These are phyloP conservation scores for Psophocarpus tetragonolobus DNA, from an alignment of 306 rosid genomes.

Conservation along the genomic window DNA sequence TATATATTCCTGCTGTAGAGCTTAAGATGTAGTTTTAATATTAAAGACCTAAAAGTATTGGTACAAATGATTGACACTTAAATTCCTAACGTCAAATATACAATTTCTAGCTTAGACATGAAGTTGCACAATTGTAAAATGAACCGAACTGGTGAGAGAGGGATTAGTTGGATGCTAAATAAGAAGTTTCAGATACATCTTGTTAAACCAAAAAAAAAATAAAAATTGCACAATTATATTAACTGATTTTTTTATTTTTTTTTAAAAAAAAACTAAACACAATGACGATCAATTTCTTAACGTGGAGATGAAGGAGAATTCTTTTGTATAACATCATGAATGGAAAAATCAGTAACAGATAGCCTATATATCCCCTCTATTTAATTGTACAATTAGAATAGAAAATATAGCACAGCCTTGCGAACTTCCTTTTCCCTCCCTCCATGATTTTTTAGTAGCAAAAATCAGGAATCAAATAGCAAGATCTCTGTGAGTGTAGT, in stretches of 20 bases:
- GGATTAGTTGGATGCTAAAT: too few species aligned
- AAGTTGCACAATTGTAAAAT: too few species aligned
- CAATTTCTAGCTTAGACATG: too few species aligned
- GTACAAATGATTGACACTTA: too few species aligned
- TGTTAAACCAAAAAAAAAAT: too few species aligned
- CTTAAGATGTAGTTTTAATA: too few species aligned
- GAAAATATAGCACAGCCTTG: background rate
- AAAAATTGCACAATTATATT: background rate
- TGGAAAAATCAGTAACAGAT: constrained; percentile 1
- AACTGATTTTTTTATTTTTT: background rate
- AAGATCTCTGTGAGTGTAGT: constrained; percentile 75
- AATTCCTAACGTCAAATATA: too few species aligned
- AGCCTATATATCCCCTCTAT: background rate
- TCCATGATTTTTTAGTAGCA: background rate
- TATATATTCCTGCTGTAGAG: too few species aligned
- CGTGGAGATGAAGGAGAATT: background rate
- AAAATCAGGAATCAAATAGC: constrained; percentile 44
- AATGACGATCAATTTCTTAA: constrained; percentile 1
- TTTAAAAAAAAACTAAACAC: background rate
- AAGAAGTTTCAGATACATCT: too few species aligned
- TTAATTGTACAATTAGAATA: constrained; percentile 26
- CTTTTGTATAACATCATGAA: background rate
- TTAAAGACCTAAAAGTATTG: too few species aligned
- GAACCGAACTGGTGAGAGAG: too few species aligned
- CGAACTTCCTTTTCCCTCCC: constrained; percentile 12